Evolutionary conservation across 2,329 filamentous ascomycete species (phyloP).

Genomic region (Talaromyces sp.): DNA sequence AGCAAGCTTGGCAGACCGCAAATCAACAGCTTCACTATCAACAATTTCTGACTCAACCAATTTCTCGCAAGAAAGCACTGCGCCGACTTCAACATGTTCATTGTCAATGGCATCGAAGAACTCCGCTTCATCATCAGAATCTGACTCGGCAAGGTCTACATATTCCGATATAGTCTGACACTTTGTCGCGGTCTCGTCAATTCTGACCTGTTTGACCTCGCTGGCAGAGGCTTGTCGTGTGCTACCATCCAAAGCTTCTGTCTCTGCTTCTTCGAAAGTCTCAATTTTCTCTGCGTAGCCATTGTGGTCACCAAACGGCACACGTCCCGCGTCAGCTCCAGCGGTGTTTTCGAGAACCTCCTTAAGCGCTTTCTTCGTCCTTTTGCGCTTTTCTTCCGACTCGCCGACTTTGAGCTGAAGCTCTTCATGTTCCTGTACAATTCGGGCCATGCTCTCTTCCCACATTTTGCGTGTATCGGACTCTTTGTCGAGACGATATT

Average conservation of each 20-base stretch:
- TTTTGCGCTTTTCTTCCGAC: constrained; percentile 83
- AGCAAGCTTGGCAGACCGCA: constrained; percentile 51
- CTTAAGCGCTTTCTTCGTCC: constrained; percentile 83
- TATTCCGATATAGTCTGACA: constrained; percentile 68
- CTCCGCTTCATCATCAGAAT: constrained; percentile 82
- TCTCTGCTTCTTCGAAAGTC: not conserved
- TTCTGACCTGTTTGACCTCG: not conserved
- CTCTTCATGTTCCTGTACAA: constrained; percentile 91
- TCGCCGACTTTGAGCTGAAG: constrained; percentile 84
- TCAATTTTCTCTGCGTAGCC: not conserved
- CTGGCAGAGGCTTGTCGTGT: not conserved
- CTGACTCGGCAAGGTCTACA: constrained; percentile 68
- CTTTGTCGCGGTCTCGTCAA: constrained; percentile 36
- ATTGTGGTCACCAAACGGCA: not conserved
- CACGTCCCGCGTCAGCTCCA: not conserved
- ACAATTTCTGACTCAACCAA: constrained; percentile 50
- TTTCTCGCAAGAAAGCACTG: constrained; percentile 57
- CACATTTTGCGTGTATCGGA: constrained; percentile 90
- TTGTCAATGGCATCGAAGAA: constrained; percentile 98
- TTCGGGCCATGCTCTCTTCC: constrained; percentile 98
- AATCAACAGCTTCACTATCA: constrained; percentile 38
- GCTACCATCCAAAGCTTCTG: not conserved
- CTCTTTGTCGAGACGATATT: constrained; percentile 88
- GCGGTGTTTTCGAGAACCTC: constrained; percentile 69
- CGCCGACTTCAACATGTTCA: constrained; percentile 72